These are phyloP conservation scores for Apocynum venetum DNA, from an alignment of 257 asterid species.

Conservation along the genomic window DNA sequence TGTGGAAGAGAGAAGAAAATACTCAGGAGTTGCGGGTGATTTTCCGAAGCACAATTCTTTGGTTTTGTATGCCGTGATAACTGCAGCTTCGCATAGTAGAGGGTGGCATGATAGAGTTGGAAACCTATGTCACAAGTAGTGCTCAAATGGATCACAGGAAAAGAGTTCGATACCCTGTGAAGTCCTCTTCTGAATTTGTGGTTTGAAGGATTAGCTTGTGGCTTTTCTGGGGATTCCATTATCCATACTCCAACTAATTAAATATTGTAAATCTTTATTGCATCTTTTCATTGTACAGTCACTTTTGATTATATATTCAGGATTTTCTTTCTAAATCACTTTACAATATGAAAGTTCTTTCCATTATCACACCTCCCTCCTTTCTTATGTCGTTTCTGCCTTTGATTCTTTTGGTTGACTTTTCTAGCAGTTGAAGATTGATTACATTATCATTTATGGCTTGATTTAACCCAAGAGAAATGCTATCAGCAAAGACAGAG, in stretches of 20 bases:
- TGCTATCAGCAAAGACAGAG: neutral
- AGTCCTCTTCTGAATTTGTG: neutral
- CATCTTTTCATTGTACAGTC: neutral
- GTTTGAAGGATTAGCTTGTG: slow-evolving; percentile 4
- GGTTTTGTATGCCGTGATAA: slow-evolving; percentile 1
- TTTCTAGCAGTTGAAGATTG: neutral
- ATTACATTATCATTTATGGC: neutral
- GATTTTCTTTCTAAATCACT: neutral
- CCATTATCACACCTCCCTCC: neutral
- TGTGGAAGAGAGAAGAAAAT: slow-evolving; percentile 4
- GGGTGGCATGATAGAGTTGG: neutral
- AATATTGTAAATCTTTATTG: neutral
- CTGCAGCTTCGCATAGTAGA: neutral
- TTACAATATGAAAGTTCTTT: neutral
- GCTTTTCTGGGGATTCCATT: slow-evolving; percentile 2
- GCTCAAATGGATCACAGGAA: neutral
- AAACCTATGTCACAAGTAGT: slow-evolving; percentile 2
- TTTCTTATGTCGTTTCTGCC: neutral
- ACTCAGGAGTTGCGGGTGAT: neutral
- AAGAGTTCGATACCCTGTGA: neutral
- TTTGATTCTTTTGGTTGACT: neutral
- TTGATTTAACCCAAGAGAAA: neutral
- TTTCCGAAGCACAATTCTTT: slow-evolving; percentile 2
- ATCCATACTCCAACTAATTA: neutral
- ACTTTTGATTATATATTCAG: neutral